Conservation (phyloP, 306 rosid species). For the Fragaria ananassa region DNA sequence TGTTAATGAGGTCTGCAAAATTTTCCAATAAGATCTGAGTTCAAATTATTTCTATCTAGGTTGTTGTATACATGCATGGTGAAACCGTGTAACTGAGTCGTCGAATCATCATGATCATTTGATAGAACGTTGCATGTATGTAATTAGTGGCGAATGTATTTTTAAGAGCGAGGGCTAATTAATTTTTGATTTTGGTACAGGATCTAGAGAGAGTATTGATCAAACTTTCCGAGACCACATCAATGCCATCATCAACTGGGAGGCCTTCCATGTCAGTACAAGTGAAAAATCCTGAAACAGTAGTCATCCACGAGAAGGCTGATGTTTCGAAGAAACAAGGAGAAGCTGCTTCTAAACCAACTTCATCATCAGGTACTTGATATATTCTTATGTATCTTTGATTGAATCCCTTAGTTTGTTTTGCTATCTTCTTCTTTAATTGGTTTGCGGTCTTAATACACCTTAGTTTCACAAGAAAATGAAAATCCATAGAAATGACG, state of each 20-base stretch:
- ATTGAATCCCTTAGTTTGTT: background rate
- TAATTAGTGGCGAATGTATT: background rate
- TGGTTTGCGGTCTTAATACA: background rate
- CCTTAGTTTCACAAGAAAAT: background rate
- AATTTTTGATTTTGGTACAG: conserved; percentile 31
- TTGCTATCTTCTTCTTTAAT: no score
- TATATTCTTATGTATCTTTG: background rate
- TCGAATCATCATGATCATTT: background rate
- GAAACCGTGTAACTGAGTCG: background rate
- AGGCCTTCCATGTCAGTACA: conserved; percentile 21
- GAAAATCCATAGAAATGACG: background rate
- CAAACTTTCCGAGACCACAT: conserved; percentile 18
- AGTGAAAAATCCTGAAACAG: conserved; percentile 17
- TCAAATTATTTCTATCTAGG: background rate
- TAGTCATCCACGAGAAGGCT: background rate
- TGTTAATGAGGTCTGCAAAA: conserved; percentile 23
- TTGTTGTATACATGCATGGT: background rate
- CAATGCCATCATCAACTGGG: conserved; percentile 18
- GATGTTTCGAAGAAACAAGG: background rate
- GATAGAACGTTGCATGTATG: background rate
- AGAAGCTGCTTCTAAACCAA: background rate
- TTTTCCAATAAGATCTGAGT: background rate
- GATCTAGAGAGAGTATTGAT: conserved; percentile 13
- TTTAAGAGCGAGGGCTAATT: background rate
- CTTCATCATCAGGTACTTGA: background rate